These are phyloP conservation scores for Fusarium solani-melongenae DNA, from an alignment of 2,329 filamentous ascomycete genomes.

Conservation along the genomic window DNA sequence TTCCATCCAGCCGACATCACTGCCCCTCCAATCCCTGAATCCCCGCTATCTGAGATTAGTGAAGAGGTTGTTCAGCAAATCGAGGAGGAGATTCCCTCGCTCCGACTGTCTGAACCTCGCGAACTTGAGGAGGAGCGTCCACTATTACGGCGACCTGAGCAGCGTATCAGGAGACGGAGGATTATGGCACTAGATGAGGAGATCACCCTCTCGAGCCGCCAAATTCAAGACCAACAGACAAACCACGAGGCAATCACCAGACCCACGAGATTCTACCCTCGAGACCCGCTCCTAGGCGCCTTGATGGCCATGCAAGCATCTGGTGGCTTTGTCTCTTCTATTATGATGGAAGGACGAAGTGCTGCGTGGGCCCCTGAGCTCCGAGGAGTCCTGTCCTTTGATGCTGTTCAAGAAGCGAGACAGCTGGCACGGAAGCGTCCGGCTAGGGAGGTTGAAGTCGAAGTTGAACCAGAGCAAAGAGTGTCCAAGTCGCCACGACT, in stretches of 20 bases:
- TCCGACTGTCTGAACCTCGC: conserved; percentile 68
- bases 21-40: conserved; percentile 66
- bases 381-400: conserved; percentile 87
- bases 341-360: conserved; percentile 83
- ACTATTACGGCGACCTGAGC: conserved; percentile 72
- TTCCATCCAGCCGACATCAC: background rate
- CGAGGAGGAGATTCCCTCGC: conserved; percentile 66
- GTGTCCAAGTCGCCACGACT: conserved; percentile 76
- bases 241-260: conserved; percentile 89
- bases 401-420: conserved; percentile 78
- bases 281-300: conserved; percentile 86
- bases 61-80: conserved; percentile 70
- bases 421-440: conserved; percentile 95
- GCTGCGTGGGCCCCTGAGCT: conserved; percentile 91
- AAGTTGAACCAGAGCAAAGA: conserved; percentile 75
- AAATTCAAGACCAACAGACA: conserved; percentile 87
- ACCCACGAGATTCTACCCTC: conserved; percentile 82
- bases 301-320: conserved; percentile 92
- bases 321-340: conserved; percentile 89
- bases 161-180: conserved; percentile 80
- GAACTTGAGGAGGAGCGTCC: conserved; percentile 68
- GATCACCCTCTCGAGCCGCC: conserved; percentile 78
- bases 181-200: conserved; percentile 82
- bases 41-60: conserved; percentile 76
- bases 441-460: conserved; percentile 84